Evolutionary conservation across 805 yeast species (phyloP).

Genomic region (Henningerozyma blattae): DNA sequence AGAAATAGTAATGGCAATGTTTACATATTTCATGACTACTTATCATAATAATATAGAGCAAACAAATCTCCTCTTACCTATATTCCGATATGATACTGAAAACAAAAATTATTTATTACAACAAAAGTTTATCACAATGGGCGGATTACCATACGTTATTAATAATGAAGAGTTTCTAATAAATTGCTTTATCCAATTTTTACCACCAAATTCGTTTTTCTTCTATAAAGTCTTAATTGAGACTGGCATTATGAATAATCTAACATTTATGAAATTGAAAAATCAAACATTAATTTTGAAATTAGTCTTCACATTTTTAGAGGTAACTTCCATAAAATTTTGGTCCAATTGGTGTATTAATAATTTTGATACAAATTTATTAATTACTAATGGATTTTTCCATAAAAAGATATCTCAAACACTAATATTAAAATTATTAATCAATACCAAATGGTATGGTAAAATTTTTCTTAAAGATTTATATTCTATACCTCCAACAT

Average conservation of each 20-base stretch:
- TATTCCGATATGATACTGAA: conserved; percentile 15
- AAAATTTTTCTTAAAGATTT: conserved; percentile 6
- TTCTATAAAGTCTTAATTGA: conserved; percentile 8
- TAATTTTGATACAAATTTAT: conserved; percentile 6
- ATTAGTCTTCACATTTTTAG: conserved; percentile 12
- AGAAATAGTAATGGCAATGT: conserved; percentile 9
- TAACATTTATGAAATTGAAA: conserved; percentile 6
- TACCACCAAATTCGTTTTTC: conserved; percentile 1
- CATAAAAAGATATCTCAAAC: conserved; percentile 14
- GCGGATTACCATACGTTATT: conserved; percentile 15
- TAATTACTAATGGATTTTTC: conserved; percentile 4
- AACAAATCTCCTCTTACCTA: conserved; percentile 2
- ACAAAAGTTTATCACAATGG: conserved; percentile 12
- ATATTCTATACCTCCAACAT: background rate
- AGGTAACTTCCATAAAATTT: conserved; percentile 11
- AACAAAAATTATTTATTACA: conserved; percentile 12
- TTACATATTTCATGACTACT: conserved; percentile 2
- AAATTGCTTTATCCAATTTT: conserved; percentile 7
- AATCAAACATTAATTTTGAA: conserved; percentile 11
- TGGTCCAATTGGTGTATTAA: conserved; percentile 20
- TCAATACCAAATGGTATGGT: conserved; percentile 10
- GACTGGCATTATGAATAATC: conserved; percentile 15
- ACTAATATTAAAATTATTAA: conserved; percentile 14
- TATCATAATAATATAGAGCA: background rate
- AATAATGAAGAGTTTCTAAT: conserved; percentile 1